A percentile compares a stretch with the other conserved stretches of the same genome.
phyloP scores from a whole-genome alignment of 2,329 filamentous ascomycete species.

The Stenocarpella maydis region DNA sequence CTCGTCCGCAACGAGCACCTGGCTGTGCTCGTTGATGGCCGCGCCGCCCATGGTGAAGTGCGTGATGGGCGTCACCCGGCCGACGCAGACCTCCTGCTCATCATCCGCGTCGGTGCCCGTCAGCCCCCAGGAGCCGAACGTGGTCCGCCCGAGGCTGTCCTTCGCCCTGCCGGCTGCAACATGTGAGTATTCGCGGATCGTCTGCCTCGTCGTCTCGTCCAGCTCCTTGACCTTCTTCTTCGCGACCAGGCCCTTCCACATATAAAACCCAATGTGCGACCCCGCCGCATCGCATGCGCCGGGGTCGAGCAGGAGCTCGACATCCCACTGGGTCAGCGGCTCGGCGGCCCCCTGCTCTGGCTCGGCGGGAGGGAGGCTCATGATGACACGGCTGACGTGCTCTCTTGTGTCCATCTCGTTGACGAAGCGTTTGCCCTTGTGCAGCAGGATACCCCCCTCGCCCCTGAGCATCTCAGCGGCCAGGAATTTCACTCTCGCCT shows the following conservation, averaged over 20 bases:
- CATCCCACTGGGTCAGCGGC: constrained; percentile 62
- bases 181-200: constrained; percentile 59
- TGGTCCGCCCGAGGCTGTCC: constrained; percentile 57
- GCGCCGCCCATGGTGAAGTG: constrained; percentile 75
- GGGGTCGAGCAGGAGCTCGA: constrained; percentile 67
- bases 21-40: constrained; percentile 60
- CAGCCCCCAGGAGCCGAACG: constrained; percentile 65
- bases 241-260: constrained; percentile 67
- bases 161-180: constrained; percentile 49
- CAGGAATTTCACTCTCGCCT: constrained; percentile 64
- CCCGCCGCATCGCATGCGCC: constrained; percentile 60
- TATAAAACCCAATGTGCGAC: constrained; percentile 68
- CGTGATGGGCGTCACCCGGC: constrained; percentile 67
- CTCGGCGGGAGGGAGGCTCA: constrained; percentile 41
- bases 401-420: constrained; percentile 70
- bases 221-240: constrained; percentile 64
- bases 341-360: constrained; percentile 31
- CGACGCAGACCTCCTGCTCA: constrained; percentile 64
- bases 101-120: constrained; percentile 51
- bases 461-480: constrained; percentile 70
- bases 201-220: constrained; percentile 46
- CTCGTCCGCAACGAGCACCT: constrained; percentile 54
- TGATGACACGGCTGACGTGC: constrained; percentile 62
- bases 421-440: constrained; percentile 62
- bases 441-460: constrained; percentile 67